Percentiles rank a stretch among this genome's conserved stretches.
Conservation (phyloP, 805 yeast species). For the Lipomyces yamanashiensis region DNA sequence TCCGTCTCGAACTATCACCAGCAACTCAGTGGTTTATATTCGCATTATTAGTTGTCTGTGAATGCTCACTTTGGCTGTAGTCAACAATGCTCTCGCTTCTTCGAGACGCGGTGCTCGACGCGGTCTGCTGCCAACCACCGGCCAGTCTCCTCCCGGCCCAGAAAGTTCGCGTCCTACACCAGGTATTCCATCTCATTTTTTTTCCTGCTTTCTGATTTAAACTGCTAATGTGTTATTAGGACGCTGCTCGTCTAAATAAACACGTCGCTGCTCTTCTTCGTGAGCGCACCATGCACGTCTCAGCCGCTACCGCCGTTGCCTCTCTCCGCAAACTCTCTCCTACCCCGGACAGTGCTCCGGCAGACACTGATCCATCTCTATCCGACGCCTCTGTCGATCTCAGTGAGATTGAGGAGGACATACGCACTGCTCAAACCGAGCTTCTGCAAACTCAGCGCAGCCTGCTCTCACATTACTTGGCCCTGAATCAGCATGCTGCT, state of each 20-base stretch:
- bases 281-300: too few relatives aligned
- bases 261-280: too few relatives aligned
- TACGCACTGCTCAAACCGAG: conserved; percentile 6
- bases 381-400: neutral
- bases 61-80: neutral
- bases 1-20: too few relatives aligned
- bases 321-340: too few relatives aligned
- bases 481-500: conserved; percentile 12
- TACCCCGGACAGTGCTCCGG: neutral
- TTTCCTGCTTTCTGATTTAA: neutral
- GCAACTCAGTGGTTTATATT: neutral
- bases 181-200: neutral
- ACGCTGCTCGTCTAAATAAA: too few relatives aligned
- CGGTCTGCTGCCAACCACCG: neutral
- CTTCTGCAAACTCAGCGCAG: conserved; percentile 12
- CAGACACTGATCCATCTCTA: too few relatives aligned
- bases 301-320: too few relatives aligned
- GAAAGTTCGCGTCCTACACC: neutral
- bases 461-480: conserved; percentile 12
- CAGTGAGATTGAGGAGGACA: neutral
- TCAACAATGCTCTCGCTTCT: conserved; percentile 11
- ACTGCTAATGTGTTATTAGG: too few relatives aligned
- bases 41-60: neutral
- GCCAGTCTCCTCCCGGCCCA: neutral
- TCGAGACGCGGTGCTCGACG: conserved; percentile 29